Base-by-base conservation (phyloP, 108 stramenopile genomes). In the Skeletonema menzelii region DNA sequence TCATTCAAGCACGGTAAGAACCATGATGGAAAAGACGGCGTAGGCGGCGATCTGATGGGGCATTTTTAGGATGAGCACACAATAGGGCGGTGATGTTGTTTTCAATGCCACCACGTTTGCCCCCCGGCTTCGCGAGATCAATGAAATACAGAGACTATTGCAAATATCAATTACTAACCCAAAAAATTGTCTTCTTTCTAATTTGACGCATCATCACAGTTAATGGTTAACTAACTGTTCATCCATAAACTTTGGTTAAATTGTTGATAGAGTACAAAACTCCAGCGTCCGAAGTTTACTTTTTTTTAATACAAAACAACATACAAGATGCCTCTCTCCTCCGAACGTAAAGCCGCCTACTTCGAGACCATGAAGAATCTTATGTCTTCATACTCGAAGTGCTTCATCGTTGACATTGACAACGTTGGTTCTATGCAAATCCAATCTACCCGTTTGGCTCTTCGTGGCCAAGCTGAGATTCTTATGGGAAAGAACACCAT, bases 401-500 rank as follows among this genome's bases (percentile, higher is more conserved):
- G 91, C 82, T 96, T 99, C 83, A 44, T 99, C 42, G 97, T 98
- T 47, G 81, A 83, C 62, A 96, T 97, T 65, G 97, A 99, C 91
- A 99, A 99, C 80, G 99, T 99, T 38, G 99, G 98, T 59, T 98
- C 97, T 75, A 91, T 86, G 86, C 99, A 99, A 88, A 88, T 99
- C 74, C 97, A 98, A 66, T 64, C 89, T 61, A 96, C 96, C 70
- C 94, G 99, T 65, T 77, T 79, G 55, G 90, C 74, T 30, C 96
- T 99, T 35, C 97, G 97, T 76, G 97, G 96, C 66, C 82, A 80
- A 68, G 99, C 97, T 60, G 93, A 93, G 44, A 70, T 99, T 47
- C 93, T 99, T 82, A 97, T 98, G 96, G 99, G 99, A 63, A 99
- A 99, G 91, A 97, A 95, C 82, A 99, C 99, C 93, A 97, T 98